Evolutionary conservation across 495 filamentous ascomycete species (phyloP), one percentile per base, ranked within the genome.

Genomic region (Hypoxylon crocopeplum): DNA sequence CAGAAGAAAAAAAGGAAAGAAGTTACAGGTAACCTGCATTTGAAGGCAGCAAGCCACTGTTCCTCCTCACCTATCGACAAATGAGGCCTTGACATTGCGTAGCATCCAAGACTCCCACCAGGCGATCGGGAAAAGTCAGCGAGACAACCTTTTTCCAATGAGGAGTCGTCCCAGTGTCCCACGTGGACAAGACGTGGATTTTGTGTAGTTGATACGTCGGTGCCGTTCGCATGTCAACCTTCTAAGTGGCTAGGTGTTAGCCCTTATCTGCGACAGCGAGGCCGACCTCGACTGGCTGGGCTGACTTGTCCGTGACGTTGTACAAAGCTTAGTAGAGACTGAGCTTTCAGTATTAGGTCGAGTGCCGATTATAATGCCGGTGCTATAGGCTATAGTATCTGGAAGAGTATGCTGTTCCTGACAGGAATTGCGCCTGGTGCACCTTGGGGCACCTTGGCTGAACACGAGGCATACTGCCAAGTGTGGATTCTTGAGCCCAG

Each of bases 391-490:
- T 38, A 47, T 42, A 21, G 15, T n/a, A 50, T 37, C 15, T 16
- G 20, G 15, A 38, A 36, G 37, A 48, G 25, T 42, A 45, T 50
- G 41, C 16, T 36, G 53, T 63, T 48, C 48, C 53, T 55, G 37
- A 55, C 30, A 47, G 41, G 41, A 49, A 24, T 24, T 48, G 32
- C 11, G 42, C 48, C 22, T 54, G 41, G 44, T 17, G n/a, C n/a
- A 15, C 20, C 47, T 54, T n/a, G n/a, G n/a, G n/a, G n/a, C n/a
- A n/a, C n/a, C 48, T 58, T 64, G 60, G 60, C 53, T 48, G 25
- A 33, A 53, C 30, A 58, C 32, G 53, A 59, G 32, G 44, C 30
- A 45, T 46, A 33, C 38, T 58, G 60, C 54, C 60, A 59, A 59
- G 52, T 49, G 32, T 45, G 54, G 54, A 24, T 38, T 42, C 17